Evolutionary conservation across 495 filamentous ascomycete species (phyloP), one percentile per base, ranked within the genome.

Genomic region (Annulohypoxylon bovei): DNA sequence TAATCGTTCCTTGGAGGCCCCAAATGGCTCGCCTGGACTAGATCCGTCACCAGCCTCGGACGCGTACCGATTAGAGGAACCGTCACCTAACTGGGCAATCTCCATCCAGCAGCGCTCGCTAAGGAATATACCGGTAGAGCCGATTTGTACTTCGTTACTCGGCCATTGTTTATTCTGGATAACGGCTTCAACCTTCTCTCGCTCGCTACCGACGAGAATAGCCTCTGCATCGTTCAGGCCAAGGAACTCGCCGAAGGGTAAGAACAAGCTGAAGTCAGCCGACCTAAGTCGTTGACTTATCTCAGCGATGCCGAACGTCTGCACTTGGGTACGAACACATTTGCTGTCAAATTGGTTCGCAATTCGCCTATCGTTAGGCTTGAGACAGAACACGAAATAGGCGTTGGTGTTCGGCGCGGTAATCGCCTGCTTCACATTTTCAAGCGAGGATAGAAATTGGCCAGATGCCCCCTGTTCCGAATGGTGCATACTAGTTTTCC

Each of bases 281-380:
- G 95, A 94, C 42, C 93, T 86, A 35, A 98, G 83, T 7, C 95
- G 86, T 74, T 97, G 93, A 74, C 94, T 97, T 77, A 99, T 97
- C 73, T 99, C 95, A 4, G 95, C 94, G 75, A 99, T 96, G 28
- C 95, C 95, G 68, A 99, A 92, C 0, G 93, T 96, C 78, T 98
- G 94, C 4, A 99, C 87, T 80, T 99, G 95, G 30, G 91, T 91
- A 14, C 95, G 89, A 23, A 99, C 95, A 76, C 94, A 98, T 79
- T 99, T 98, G 83, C 93, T 97, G 78, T 99, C 95, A 70, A 98
- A 98, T 77, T 98, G 95, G 68, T 99, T 98, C 54, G 95, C 95
- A 68, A 99, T 99, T 25, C 95, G 90, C 18, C 95, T 88, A 79
- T 98, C 95, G 75, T 99, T 99, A 6, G 95, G 95, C 79, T 99